Evolutionary conservation across 1,284 basidiomycete species (phyloP), one percentile per base, ranked within the genome.

Genomic region (Sanguinoderma infundibulare): DNA sequence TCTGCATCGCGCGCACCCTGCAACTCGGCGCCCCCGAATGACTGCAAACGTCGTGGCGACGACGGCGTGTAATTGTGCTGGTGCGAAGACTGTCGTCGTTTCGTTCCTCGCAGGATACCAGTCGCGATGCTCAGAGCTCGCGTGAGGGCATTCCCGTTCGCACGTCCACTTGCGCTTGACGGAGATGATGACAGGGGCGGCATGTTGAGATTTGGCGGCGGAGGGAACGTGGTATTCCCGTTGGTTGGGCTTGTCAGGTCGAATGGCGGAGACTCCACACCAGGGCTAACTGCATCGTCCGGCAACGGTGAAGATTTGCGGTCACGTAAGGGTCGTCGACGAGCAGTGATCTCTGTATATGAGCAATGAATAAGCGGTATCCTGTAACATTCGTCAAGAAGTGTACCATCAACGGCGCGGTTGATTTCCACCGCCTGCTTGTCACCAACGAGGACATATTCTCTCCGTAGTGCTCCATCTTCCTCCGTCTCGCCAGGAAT

Each of bases 91-190:
- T 69, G 66, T 6, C 70, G 68, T 9, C 71, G 61, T 32, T 66
- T 68, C 14, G 69, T 81, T 1, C 95, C 94, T 69, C 97, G 96
- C 4, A 98, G 81, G 70, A 94, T 95, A 74, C 95, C 91, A n/a
- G 92, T 92, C 0, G 96, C 96, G 42, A 94, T 83, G 67, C 86
- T 95, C 53, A 98, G 80, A 0, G 95, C 96, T 10, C 95, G 87
- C 53, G 94, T 92, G 3, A 96, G 83, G 0, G 92, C 90, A 61
- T 92, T 93, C 1, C 88, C 81, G 2, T 82, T 84, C 5, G 82
- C 81, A 20, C 84, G 81, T 3, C 83, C 83, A 2, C 87, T 85
- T 15, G 80, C 74, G 53, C 83, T 86, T 1, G 86, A 86, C 0
- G 89, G 88, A 1, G 89, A 89, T 1, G 87, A 87, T 0, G 87